These are phyloP conservation scores for Fragaria iinumae DNA, from an alignment of 306 rosid species.

Conservation along the genomic window DNA sequence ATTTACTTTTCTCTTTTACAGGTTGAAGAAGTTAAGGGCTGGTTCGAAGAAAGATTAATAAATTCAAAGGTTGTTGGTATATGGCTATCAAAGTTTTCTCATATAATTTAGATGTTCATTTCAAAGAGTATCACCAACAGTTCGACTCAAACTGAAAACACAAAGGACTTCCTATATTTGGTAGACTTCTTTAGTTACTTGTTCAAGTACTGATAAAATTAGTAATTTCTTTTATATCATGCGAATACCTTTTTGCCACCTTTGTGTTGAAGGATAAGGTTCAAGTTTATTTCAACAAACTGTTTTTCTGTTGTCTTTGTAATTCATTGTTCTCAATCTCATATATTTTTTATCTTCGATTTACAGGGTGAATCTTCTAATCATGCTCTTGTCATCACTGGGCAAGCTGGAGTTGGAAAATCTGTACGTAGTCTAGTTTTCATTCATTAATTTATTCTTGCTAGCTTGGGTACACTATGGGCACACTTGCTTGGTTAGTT, in stretches of 20 bases:
- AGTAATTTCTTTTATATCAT: background rate
- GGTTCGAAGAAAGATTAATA: constrained; percentile 80
- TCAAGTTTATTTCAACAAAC: too few species aligned
- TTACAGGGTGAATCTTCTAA: constrained; percentile 46
- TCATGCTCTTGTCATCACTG: constrained; percentile 71
- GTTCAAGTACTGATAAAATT: background rate
- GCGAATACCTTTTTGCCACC: background rate
- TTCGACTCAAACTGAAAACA: constrained; percentile 3
- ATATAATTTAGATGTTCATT: background rate
- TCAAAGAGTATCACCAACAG: background rate
- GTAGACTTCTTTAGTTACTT: background rate
- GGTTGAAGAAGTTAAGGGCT: constrained; percentile 75
- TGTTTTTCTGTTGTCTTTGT: background rate
- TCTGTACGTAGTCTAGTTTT: constrained; percentile 55
- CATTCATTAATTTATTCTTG: constrained; percentile 22
- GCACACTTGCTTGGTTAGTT: background rate
- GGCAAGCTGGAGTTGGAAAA: constrained; percentile 93
- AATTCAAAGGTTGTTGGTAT: constrained; percentile 56
- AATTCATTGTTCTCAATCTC: constrained; percentile 5
- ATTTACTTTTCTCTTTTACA: constrained; percentile 19
- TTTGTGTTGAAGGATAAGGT: background rate
- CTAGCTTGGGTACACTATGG: background rate
- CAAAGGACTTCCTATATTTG: background rate
- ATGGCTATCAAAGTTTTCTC: background rate
- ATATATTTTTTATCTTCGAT: constrained; percentile 18